A percentile compares a stretch with the other conserved stretches of the same genome.
phyloP scores from a whole-genome alignment of 140 eudicot genomes.

The Flaveria floridana region DNA sequence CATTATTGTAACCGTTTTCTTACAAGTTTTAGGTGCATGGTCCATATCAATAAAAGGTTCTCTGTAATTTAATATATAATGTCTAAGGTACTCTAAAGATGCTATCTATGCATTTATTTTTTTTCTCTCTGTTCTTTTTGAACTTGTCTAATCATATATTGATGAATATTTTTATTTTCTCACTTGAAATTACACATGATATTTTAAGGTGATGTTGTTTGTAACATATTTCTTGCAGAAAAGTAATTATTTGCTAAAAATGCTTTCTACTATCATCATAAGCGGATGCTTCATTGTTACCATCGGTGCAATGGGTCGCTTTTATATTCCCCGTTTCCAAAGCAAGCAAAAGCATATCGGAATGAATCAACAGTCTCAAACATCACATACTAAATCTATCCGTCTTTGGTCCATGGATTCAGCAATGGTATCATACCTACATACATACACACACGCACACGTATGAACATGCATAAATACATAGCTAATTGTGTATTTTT shows the following conservation, averaged over 20 bases:
- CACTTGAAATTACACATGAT: background rate
- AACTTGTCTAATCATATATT: constrained; percentile 6
- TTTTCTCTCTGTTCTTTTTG: background rate
- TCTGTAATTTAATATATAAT: background rate
- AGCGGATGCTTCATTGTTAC: constrained; percentile 59
- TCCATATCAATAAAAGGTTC: background rate
- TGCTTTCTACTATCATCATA: constrained; percentile 46
- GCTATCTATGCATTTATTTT: background rate
- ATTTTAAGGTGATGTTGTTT: constrained; percentile 5
- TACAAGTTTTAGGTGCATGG: background rate
- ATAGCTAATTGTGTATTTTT: constrained; percentile 19
- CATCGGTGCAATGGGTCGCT: constrained; percentile 46
- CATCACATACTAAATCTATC: constrained; percentile 42
- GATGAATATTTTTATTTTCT: constrained; percentile 2
- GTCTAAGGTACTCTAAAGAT: background rate
- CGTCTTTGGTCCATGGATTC: constrained; percentile 45
- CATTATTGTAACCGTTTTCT: background rate
- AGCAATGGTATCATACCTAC: constrained; percentile 42
- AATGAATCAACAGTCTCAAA: constrained; percentile 34
- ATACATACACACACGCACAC: background rate
- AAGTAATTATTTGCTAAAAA: constrained; percentile 48
- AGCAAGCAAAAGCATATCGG: constrained; percentile 38
- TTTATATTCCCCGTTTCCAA: constrained; percentile 46
- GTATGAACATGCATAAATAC: background rate
- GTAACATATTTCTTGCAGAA: constrained; percentile 42